Percentiles rank a stretch among this genome's conserved stretches.
These are phyloP conservation scores for Ustanciosporium gigantosporum DNA, from an alignment of 1,284 basidiomycete genomes.

Conservation along the genomic window DNA sequence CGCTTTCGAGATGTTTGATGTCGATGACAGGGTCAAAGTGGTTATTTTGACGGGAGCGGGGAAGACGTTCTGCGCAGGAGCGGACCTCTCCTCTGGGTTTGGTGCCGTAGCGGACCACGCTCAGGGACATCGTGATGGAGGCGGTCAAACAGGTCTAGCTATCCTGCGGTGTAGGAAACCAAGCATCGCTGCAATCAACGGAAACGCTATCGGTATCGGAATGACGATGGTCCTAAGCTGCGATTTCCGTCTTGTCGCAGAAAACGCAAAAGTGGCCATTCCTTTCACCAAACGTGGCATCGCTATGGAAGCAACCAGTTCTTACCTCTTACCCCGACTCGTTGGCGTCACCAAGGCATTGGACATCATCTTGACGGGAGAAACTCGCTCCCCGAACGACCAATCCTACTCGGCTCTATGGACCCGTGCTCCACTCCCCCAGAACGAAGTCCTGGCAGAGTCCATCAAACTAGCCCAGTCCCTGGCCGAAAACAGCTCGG, in stretches of 20 bases:
- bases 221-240: constrained; percentile 42
- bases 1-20: constrained; percentile 49
- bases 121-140: constrained; percentile 40
- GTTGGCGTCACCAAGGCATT: constrained; percentile 43
- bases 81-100: constrained; percentile 40
- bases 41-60: constrained; percentile 42
- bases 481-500: constrained; percentile 35
- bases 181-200: constrained; percentile 49
- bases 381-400: constrained; percentile 24
- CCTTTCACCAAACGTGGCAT: constrained; percentile 51
- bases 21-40: constrained; percentile 42
- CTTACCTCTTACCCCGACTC: constrained; percentile 40
- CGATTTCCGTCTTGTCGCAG: constrained; percentile 32
- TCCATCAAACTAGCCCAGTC: constrained; percentile 33
- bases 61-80: constrained; percentile 49
- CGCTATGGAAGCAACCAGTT: constrained; percentile 42
- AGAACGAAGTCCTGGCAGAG: constrained; percentile 28
- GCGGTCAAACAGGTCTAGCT: constrained; percentile 32
- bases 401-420: constrained; percentile 23
- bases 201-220: constrained; percentile 51
- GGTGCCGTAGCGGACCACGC: constrained; percentile 30
- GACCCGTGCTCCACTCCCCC: constrained; percentile 12
- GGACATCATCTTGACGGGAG: constrained; percentile 46
- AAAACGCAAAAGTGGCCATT: constrained; percentile 45
- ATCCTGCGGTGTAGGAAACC: constrained; percentile 45